A percentile compares a stretch with the other conserved stretches of the same genome.
Evolutionary conservation across 179 eudicot species (phyloP).

Genomic region (Carnegiea gigantea): DNA sequence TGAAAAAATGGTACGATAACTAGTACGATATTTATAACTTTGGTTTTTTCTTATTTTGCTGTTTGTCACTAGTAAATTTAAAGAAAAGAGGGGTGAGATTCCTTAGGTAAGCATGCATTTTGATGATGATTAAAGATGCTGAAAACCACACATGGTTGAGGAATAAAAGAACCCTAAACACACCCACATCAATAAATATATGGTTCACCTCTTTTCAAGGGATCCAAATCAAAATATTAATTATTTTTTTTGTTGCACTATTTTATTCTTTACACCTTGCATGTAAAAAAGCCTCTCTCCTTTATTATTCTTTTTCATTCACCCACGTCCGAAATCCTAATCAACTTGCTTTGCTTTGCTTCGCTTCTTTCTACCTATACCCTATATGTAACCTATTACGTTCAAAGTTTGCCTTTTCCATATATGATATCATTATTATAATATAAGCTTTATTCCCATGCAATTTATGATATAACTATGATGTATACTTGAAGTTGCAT

Average conservation of each 20-base stretch:
- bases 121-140: constrained; percentile 7
- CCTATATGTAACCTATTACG: not conserved
- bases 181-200: constrained; percentile 9
- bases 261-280: not conserved
- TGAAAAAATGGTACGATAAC: too few relatives aligned
- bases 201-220: constrained; percentile 35
- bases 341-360: not conserved
- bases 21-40: too few relatives aligned
- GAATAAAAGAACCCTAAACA: constrained; percentile 13
- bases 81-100: constrained; percentile 17
- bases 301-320: not conserved
- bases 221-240: constrained; percentile 21
- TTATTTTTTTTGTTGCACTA: not conserved
- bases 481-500: not conserved
- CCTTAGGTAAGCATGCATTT: constrained; percentile 24
- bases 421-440: not conserved
- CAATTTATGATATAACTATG: not conserved
- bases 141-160: constrained; percentile 25
- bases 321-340: not conserved
- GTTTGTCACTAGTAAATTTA: not conserved
- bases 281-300: constrained; percentile 25
- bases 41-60: not conserved
- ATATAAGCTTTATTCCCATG: not conserved
- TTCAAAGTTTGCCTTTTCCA: not conserved
- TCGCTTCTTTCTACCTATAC: not conserved